Evolutionary conservation across 441 rosid species (phyloP).

Genomic region (Viola pubescens): DNA sequence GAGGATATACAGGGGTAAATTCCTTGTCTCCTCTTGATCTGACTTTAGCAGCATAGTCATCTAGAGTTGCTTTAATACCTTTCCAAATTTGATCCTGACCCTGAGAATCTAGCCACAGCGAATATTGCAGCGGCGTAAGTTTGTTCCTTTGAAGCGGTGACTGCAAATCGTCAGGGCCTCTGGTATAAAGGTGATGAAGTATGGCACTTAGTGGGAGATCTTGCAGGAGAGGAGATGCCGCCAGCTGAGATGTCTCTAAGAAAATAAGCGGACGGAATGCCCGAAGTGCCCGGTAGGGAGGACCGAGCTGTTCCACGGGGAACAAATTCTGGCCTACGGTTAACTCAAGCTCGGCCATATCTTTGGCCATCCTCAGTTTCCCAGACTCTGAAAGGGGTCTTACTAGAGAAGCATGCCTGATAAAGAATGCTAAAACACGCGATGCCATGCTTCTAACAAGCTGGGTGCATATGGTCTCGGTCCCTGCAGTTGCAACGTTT

Average conservation of each 20-base stretch:
- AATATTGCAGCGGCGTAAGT: constrained; percentile 73
- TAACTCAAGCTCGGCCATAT: constrained; percentile 98
- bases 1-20: constrained; percentile 89
- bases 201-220: constrained; percentile 84
- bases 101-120: constrained; percentile 90
- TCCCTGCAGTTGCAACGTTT: constrained; percentile 37
- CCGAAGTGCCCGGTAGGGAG: constrained; percentile 89
- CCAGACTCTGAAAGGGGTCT: constrained; percentile 96
- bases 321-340: constrained; percentile 88
- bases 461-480: constrained; percentile 84
- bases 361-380: constrained; percentile 90
- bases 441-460: constrained; percentile 86
- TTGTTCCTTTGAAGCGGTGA: constrained; percentile 85
- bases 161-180: constrained; percentile 84
- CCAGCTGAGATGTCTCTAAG: constrained; percentile 81
- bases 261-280: constrained; percentile 88
- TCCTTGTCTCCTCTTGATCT: constrained; percentile 93
- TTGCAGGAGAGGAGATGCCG: constrained; percentile 72
- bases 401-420: constrained; percentile 86
- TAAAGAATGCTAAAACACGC: constrained; percentile 76
- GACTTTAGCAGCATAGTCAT: constrained; percentile 74
- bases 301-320: constrained; percentile 92
- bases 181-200: constrained; percentile 86
- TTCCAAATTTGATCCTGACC: constrained; percentile 98
- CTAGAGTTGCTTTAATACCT: constrained; percentile 87